A percentile compares a stretch with the other conserved stretches of the same genome.
phyloP scores from a whole-genome alignment of 257 asterid species.

The Linaria vulgaris region DNA sequence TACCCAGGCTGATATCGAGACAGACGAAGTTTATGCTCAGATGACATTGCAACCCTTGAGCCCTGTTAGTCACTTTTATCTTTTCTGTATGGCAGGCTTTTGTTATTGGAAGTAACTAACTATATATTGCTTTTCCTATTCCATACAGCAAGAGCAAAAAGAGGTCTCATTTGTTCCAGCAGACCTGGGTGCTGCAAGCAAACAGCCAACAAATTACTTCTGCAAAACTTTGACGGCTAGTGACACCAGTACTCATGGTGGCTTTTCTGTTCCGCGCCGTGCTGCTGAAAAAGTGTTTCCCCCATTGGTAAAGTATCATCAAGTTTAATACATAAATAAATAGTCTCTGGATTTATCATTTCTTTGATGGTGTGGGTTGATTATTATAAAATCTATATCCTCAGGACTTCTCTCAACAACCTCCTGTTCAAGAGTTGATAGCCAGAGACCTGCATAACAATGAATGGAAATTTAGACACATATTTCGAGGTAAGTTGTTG shows the following conservation, averaged over 20 bases:
- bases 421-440: conserved; percentile 82
- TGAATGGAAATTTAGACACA: conserved; percentile 87
- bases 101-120: no score
- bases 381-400: conserved; percentile 14
- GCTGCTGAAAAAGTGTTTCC: conserved; percentile 91
- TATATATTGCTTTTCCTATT: no score
- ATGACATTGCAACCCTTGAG: conserved; percentile 82
- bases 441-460: conserved; percentile 80
- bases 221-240: conserved; percentile 83
- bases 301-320: conserved; percentile 48
- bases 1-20: conserved; percentile 70
- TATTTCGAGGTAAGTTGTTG: conserved; percentile 63
- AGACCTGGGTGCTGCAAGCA: conserved; percentile 64
- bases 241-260: conserved; percentile 86
- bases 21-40: conserved; percentile 80
- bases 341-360: neutral
- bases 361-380: neutral
- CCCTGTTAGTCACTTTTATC: conserved; percentile 46
- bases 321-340: neutral
- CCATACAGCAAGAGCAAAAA: conserved; percentile 73
- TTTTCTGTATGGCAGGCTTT: neutral
- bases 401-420: conserved; percentile 75
- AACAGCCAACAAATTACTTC: conserved; percentile 81
- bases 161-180: conserved; percentile 71
- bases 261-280: conserved; percentile 88